A percentile compares a stretch with the other conserved stretches of the same genome.
Evolutionary conservation across 2,329 filamentous ascomycete genomes (phyloP).

Genomic region (Fusarium sp.): DNA sequence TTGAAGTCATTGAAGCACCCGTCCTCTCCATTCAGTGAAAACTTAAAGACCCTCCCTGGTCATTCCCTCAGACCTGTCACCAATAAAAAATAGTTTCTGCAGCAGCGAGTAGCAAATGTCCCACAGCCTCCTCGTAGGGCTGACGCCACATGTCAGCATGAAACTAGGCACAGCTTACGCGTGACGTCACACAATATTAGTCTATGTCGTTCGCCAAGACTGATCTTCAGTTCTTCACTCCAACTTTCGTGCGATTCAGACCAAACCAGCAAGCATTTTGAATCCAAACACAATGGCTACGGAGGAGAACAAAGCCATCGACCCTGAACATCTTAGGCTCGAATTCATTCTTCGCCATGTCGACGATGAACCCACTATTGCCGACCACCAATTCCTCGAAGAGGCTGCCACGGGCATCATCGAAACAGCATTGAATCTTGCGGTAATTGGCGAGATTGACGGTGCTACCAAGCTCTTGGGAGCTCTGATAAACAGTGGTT

Average conservation of each 20-base stretch:
- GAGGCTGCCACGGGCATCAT: not conserved
- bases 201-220: no score
- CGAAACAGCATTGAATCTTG: conserved; percentile 6
- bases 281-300: not conserved
- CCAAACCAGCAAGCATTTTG: fast-evolving
- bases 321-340: not conserved
- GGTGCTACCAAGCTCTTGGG: conserved; percentile 5
- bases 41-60: no score
- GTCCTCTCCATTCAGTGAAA: no score
- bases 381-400: not conserved
- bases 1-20: no score
- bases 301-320: not conserved
- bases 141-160: no score
- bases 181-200: not conserved
- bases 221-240: no score
- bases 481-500: not conserved
- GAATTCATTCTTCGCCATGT: conserved; percentile 9
- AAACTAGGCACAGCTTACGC: not conserved
- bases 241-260: not conserved
- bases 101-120: no score
- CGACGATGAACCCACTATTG: conserved; percentile 11
- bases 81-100: no score
- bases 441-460: not conserved
- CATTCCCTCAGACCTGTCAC: no score
- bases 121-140: no score